Base-by-base conservation (phyloP, 225 moss, liverwort and hornwort species). In the Rhytidiadelphus loreus region DNA sequence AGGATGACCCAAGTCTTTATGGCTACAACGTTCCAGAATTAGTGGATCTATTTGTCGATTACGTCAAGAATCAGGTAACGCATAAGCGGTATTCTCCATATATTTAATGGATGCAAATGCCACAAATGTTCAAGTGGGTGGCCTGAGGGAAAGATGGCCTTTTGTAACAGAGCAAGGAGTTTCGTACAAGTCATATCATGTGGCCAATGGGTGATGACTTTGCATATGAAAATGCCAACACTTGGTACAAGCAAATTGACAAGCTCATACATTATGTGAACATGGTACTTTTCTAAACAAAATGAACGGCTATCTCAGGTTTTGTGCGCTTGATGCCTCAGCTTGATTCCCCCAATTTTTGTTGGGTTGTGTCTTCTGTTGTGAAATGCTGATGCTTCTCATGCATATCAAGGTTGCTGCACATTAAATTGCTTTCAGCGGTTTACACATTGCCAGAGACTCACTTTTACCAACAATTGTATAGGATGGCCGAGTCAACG, bases 181-280 rank as follows among this genome's bases (percentile, higher is more conserved):
- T 95, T 87, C 92, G 95, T 74, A 97, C 97, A 86, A 95, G 94
- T 81, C 96, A 99, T 89, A 89, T 96, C 82, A 95, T 99, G 96
- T 99, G 96, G 96, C 87, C 99, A 44, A 99, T 99, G 99, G 99
- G 99, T 83, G 97, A 92, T 57, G 99, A 99, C 91, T 97, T 99
- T 87, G 87, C 96, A 13, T 99, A 96, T 87, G 97, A 97, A 89
- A 95, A 97, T 90, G 97, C 99, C 72, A 95, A 97, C 82, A 99
- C 99, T 44, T 99, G 99, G 99, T 99, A 84, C 89, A 95, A 96
- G 92, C 97, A 99, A 90, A 92, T 99, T 82, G 99, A 99, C 91
- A 99, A 97, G 94, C 96, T 99, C 83, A 96, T 99, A 84, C 99
- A 99, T 87, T 95, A 99, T 86, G 97, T 95, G 68, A 99, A 99